A percentile compares a stretch with the other conserved stretches of the same genome.
Conservation (phyloP, 805 yeast species). For the Komagataella ulmi region DNA sequence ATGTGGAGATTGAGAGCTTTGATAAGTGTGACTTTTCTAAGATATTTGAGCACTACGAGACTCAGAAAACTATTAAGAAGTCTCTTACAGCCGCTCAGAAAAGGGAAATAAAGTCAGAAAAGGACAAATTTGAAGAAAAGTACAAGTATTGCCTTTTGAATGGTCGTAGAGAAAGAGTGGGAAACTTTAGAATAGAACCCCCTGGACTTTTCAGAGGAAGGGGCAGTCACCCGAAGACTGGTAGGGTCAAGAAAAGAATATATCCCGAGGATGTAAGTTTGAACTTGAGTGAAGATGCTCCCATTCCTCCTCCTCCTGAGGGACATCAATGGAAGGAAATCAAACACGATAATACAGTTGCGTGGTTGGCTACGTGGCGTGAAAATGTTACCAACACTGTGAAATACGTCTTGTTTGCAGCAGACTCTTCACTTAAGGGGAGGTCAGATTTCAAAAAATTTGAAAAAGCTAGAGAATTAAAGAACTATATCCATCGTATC, state of each 20-base stretch:
- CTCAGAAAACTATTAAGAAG: slow-evolving; percentile 59
- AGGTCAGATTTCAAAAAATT: slow-evolving; percentile 83
- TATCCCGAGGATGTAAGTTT: slow-evolving; percentile 80
- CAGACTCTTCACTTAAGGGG: slow-evolving; percentile 83
- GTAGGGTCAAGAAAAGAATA: slow-evolving; percentile 78
- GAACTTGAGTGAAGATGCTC: slow-evolving; percentile 61
- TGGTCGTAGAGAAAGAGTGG: slow-evolving; percentile 85
- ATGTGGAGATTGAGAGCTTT: slow-evolving; percentile 39
- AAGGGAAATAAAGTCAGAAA: slow-evolving; percentile 56
- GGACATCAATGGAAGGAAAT: slow-evolving; percentile 91
- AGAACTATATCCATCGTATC: slow-evolving; percentile 55
- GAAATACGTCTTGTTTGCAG: slow-evolving; percentile 87
- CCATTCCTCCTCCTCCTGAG: slow-evolving; percentile 69
- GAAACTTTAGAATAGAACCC: slow-evolving; percentile 90
- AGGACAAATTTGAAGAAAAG: slow-evolving; percentile 66
- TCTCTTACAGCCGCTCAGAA: slow-evolving; percentile 59
- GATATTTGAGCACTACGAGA: slow-evolving; percentile 62
- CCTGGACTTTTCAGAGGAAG: slow-evolving; percentile 95
- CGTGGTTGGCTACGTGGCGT: slow-evolving; percentile 97
- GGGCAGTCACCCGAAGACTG: slow-evolving; percentile 95
- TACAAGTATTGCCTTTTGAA: slow-evolving; percentile 70
- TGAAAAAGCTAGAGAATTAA: slow-evolving; percentile 84
- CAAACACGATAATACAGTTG: slow-evolving; percentile 76
- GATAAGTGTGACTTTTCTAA: slow-evolving; percentile 64
- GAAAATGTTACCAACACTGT: slow-evolving; percentile 77